These are phyloP conservation scores for Entonaema liquescens DNA, from an alignment of 495 filamentous ascomycete genomes.

Conservation along the genomic window DNA sequence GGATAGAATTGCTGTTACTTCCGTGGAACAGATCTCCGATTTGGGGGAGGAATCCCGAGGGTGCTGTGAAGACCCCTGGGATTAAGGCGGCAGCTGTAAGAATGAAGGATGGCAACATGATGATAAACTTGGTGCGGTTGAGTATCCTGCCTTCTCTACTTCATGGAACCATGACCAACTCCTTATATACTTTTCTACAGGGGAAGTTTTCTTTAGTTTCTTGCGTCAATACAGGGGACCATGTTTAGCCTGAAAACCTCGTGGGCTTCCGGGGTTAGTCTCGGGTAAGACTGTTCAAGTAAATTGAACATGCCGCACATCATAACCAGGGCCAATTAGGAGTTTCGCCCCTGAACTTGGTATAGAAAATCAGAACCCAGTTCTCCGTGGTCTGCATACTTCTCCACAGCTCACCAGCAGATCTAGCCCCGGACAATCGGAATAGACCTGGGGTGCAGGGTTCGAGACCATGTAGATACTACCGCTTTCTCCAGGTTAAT, in stretches of 20 bases:
- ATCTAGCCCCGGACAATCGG: conserved; percentile 37
- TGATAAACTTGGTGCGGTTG: conserved; percentile 24
- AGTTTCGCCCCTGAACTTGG: conserved; percentile 6
- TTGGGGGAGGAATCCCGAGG: conserved; percentile 49
- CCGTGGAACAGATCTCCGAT: conserved; percentile 50
- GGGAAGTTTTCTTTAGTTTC: neutral
- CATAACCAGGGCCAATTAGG: conserved; percentile 40
- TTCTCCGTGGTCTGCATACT: neutral
- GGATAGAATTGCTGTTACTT: conserved; percentile 45
- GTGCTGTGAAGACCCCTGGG: conserved; percentile 50
- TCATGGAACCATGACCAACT: neutral
- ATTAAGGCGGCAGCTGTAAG: conserved; percentile 50
- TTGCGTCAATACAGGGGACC: conserved; percentile 5
- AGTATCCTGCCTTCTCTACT: neutral
- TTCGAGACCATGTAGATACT: conserved; percentile 22
- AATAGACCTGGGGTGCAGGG: conserved; percentile 33
- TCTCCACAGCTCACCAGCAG: neutral
- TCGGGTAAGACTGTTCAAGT: conserved; percentile 32
- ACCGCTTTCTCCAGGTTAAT: conserved; percentile 3
- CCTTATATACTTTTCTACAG: conserved; percentile 30
- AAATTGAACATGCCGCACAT: conserved; percentile 37
- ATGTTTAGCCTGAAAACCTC: conserved; percentile 46
- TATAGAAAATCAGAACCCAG: neutral
- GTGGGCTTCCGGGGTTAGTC: conserved; percentile 36
- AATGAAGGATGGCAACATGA: conserved; percentile 53